Base-by-base conservation (phyloP, 768 basidiomycete genomes). In the Lactifluus subvellereus region DNA sequence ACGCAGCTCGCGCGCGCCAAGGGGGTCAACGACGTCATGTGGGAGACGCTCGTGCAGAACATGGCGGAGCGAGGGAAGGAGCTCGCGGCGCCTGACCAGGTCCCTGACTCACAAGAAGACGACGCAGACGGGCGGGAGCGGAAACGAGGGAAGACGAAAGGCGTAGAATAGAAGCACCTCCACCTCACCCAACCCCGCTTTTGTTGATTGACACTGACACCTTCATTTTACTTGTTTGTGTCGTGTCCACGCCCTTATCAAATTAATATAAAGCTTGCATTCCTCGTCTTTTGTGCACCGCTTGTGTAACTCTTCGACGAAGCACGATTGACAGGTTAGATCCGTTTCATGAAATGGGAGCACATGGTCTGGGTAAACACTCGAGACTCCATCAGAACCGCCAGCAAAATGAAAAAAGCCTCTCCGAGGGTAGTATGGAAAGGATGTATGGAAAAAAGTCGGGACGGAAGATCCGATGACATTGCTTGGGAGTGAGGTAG, bases 1-100 rank as follows among this genome's bases (percentile, higher is more conserved):
- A 82, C 84, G 51, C 87, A 93, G 64, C 77, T 98, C 6, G 83
- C 84, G 32, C 87, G 85, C 71, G 95, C 95, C 5, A 92, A 94
- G 70, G 84, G 87, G n/a, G 80, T 97, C 62, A 98, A 97, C 69
- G 93, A 97, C 70, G 80, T 82, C 57, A 96, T 97, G 88, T 97
- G 95, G 95, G 88, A 90, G 67, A 83, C 81, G 2, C 82, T 94
- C 1, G 88, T 95, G 33, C 85, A 88, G 66, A 81, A 76, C 50
- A 74, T 86, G 14, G 74, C 88, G 3, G 71, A 73, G n/a, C 74
- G 75, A 53, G 72, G 72, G 45, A 72, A 74, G 66, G 64, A 66
- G 38, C 68, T 69, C 37, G 64, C 30, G 10, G 47, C 54, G 54
- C 48, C 42, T n/a, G 59, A 32, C 27, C 54, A 54, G 40, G 42